A percentile compares a stretch with the other conserved stretches of the same genome.
These are phyloP conservation scores for Cryptococcus sp. DNA, from an alignment of 1,284 basidiomycete species.

Conservation along the genomic window DNA sequence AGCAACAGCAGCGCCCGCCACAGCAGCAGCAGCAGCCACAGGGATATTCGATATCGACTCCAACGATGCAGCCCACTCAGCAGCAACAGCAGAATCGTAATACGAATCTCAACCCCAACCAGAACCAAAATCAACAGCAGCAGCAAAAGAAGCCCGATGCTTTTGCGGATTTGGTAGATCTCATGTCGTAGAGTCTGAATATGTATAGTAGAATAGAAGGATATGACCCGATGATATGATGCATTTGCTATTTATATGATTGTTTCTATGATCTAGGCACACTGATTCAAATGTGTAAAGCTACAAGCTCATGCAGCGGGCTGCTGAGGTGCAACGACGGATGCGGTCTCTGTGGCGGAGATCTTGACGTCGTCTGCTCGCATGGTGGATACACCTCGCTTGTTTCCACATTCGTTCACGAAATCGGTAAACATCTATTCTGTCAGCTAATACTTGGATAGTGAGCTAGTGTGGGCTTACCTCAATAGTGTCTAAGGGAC, in stretches of 20 bases:
- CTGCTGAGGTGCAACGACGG: slow-evolving; percentile 7
- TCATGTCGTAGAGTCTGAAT: slow-evolving; percentile 29
- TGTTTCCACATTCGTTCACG: slow-evolving; percentile 64
- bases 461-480: slow-evolving; percentile 46
- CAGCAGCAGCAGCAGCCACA: slow-evolving; percentile 5
- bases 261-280: background rate
- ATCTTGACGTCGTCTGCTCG: slow-evolving; percentile 32
- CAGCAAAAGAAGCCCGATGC: slow-evolving; percentile 42
- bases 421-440: slow-evolving; percentile 87
- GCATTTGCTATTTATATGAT: background rate
- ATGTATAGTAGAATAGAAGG: background rate
- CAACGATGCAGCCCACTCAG: slow-evolving; percentile 9
- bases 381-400: slow-evolving; percentile 18
- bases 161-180: slow-evolving; percentile 47
- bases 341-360: slow-evolving; percentile 18
- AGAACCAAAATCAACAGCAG: slow-evolving; percentile 12
- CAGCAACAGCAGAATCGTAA: slow-evolving; percentile 2
- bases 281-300: background rate
- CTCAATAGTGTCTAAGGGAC: slow-evolving; percentile 89
- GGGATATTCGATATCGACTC: slow-evolving; percentile 23
- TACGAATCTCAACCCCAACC: slow-evolving; percentile 5
- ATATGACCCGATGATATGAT: no score
- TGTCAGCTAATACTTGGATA: background rate
- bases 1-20: background rate
- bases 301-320: background rate